Base-by-base conservation (phyloP, 1,139 yeast species). In the Geotrichum macrosporum region DNA sequence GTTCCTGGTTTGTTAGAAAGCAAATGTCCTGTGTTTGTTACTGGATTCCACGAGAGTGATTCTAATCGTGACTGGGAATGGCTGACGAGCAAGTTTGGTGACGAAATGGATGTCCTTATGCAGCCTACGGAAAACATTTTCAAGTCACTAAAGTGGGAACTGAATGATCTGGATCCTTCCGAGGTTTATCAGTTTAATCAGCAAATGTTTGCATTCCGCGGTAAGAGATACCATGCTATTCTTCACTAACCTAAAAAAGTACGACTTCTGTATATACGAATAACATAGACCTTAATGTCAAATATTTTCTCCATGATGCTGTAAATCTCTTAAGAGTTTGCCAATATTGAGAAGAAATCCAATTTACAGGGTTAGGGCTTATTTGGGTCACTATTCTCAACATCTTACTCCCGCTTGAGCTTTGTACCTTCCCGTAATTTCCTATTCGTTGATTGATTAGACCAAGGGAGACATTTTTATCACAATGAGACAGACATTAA, bases 141-240 rank as follows among this genome's bases (percentile, higher is more conserved):
- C 65, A 83, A 86, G 34, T 83, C 94, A 35, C 84, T 95, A 34
- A 89, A 89, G 68, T 85, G 95, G 83, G 97, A 92, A 69, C 75
- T 92, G 62, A 92, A 88, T 58, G 96, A 89, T 64, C 69, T 80
- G 53, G 80, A 87, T 64, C 97, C 97, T 13, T 88, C 89, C 20
- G 96, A 89, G 64, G 85, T 86, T 9, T 89, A 84, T 72, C 95
- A 85, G 70, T 84, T 87, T 63, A 92, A 92, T 70, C 88, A 85
- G 72, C 80, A 81, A 63, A 69, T 92, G 46, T 88, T 86, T 65
- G 97, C 92, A 20, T 78, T 89, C 66, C 81, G 98, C 70, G 98
- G 98, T 57, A 92, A 92, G 76, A 78, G 97, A 66, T 92, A 92
- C 69, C 96, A 87, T 63, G 95, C 96, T 35, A 76, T 84, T 56